Percentiles rank a stretch among this genome's conserved stretches.
These are phyloP conservation scores for Kazachstania kunashirensis DNA, from an alignment of 805 yeast species.

Conservation along the genomic window DNA sequence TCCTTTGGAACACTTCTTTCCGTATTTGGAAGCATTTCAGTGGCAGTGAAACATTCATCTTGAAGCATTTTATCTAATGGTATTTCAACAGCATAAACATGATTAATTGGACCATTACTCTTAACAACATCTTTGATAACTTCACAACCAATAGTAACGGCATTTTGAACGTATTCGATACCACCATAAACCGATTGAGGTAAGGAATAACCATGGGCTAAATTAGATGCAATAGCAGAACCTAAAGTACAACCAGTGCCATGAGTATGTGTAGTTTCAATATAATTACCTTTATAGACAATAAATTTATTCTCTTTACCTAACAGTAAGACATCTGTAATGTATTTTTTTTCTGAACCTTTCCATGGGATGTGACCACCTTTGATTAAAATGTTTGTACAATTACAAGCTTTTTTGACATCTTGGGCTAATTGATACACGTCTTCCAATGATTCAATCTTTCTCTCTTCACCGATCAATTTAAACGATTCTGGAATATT, in stretches of 20 bases:
- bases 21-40: conserved; percentile 7
- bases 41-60: conserved; percentile 27
- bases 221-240: conserved; percentile 65
- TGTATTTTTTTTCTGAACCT: conserved; percentile 30
- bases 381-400: conserved; percentile 54
- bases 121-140: conserved; percentile 29
- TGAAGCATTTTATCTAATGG: conserved; percentile 30
- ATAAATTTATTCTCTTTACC: conserved; percentile 30
- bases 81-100: conserved; percentile 34
- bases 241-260: conserved; percentile 90
- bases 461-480: conserved; percentile 22
- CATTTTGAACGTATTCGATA: conserved; percentile 58
- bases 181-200: conserved; percentile 44
- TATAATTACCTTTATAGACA: conserved; percentile 38
- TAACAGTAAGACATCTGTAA: conserved; percentile 48
- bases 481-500: conserved; percentile 57
- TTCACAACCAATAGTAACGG: conserved; percentile 40
- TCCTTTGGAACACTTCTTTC: conserved; percentile 2
- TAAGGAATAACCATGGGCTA: conserved; percentile 47
- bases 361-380: conserved; percentile 62
- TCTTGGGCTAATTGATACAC: conserved; percentile 31
- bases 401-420: conserved; percentile 33
- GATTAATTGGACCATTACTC: conserved; percentile 73
- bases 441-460: conserved; percentile 33
- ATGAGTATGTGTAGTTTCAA: conserved; percentile 52